phyloP scores from a whole-genome alignment of 2,329 filamentous ascomycete genomes.

The Cladosporium halotolerans region DNA sequence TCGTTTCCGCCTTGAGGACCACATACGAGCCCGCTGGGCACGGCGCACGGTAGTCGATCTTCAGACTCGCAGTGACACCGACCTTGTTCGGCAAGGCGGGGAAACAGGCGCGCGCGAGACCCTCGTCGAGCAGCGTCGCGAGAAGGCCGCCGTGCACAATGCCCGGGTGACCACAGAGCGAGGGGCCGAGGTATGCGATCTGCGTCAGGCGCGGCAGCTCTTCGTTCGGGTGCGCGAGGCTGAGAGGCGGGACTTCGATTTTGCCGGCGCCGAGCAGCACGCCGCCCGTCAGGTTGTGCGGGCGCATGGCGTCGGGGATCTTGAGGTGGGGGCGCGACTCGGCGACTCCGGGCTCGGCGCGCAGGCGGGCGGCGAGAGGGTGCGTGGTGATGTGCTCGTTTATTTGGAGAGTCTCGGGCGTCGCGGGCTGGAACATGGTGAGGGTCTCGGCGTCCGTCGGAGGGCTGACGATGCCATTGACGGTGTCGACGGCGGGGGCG shows the following conservation, averaged over 20 bases:
- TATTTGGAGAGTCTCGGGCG: slow-evolving; percentile 50
- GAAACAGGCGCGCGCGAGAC: slow-evolving; percentile 81
- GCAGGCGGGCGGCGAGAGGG: slow-evolving; percentile 64
- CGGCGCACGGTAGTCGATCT: slow-evolving; percentile 73
- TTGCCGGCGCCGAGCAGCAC: slow-evolving; percentile 68
- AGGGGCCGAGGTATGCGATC: slow-evolving; percentile 69
- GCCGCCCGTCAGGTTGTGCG: slow-evolving; percentile 74
- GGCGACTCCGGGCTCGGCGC: slow-evolving; percentile 57
- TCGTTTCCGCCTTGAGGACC: slow-evolving; percentile 72
- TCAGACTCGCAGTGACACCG: slow-evolving; percentile 79
- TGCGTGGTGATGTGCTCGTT: slow-evolving; percentile 70
- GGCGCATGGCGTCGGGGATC: slow-evolving; percentile 64
- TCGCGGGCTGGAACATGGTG: slow-evolving; percentile 53
- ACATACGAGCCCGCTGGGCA: slow-evolving; percentile 69
- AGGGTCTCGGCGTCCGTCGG: slow-evolving; percentile 69
- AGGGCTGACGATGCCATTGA: slow-evolving; percentile 46
- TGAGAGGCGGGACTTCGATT: slow-evolving; percentile 73
- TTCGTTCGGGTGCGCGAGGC: slow-evolving; percentile 60
- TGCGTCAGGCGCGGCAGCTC: slow-evolving; percentile 54
- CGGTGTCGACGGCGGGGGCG: slow-evolving; percentile 45
- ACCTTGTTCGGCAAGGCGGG: slow-evolving; percentile 79
- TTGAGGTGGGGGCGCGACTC: slow-evolving; percentile 84
- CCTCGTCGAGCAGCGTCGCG: slow-evolving; percentile 90
- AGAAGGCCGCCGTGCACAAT: slow-evolving; percentile 87
- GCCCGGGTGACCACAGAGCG: slow-evolving; percentile 82